Conservation (phyloP, 1,284 basidiomycete genomes). For the Puccinia polysora region DNA sequence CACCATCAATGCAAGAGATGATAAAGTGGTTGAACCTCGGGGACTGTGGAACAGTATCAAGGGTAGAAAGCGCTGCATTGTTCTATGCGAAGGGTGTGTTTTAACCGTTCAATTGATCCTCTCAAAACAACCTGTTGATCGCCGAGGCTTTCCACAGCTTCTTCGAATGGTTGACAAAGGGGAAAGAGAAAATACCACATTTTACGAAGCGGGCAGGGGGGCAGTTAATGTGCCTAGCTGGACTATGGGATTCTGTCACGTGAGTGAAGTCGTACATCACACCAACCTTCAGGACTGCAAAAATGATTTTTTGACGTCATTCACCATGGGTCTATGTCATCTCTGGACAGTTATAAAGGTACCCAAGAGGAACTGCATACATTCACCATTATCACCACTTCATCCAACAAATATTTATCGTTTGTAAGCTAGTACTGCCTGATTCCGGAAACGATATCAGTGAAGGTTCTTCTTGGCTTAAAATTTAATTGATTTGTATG, state of each 20-base stretch:
- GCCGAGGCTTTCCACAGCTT: slow-evolving; percentile 62
- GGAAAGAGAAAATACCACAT: slow-evolving; percentile 70
- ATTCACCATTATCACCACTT: slow-evolving; percentile 83
- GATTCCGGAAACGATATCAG: no score
- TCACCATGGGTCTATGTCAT: no score
- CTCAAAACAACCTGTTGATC: no score
- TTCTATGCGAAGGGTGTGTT: slow-evolving; percentile 52
- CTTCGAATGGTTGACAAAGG: slow-evolving; percentile 84
- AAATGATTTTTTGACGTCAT: no score
- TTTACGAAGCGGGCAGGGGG: slow-evolving; percentile 67
- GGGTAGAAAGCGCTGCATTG: slow-evolving; percentile 47
- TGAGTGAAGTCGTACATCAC: slow-evolving; percentile 47
- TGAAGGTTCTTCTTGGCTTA: no score
- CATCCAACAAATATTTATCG: slow-evolving; percentile 52
- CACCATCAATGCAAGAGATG: slow-evolving; percentile 84
- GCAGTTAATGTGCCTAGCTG: slow-evolving; percentile 76
- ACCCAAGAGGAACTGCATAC: slow-evolving; percentile 65
- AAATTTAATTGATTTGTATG: no score
- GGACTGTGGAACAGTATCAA: slow-evolving; percentile 79
- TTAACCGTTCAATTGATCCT: background rate
- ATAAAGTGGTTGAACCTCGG: slow-evolving; percentile 62
- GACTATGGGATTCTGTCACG: slow-evolving; percentile 71
- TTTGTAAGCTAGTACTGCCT: slow-evolving; percentile 48
- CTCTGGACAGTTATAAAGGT: slow-evolving; percentile 55
- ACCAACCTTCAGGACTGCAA: background rate